Conservation (phyloP, 2,329 filamentous ascomycete genomes). For the Alternaria consortialis region DNA sequence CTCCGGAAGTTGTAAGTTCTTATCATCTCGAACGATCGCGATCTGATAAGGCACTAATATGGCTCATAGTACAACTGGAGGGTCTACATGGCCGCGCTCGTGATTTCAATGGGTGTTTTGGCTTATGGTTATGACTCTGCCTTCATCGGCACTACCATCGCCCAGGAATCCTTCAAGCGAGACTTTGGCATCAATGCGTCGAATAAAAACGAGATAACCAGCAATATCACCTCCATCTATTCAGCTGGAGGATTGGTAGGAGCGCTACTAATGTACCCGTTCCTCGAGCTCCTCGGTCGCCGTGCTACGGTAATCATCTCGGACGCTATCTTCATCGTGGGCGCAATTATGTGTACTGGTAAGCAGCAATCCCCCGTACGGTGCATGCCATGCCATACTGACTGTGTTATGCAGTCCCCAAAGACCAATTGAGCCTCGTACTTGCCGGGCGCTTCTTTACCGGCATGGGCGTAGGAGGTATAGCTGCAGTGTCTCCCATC, state of each 20-base stretch:
- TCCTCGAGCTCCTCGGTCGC: slow-evolving; percentile 58
- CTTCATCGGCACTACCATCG: slow-evolving; percentile 65
- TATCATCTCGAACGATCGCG: not conserved
- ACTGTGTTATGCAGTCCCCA: slow-evolving; percentile 27
- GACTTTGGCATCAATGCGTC: slow-evolving; percentile 52
- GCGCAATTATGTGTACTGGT: slow-evolving; percentile 50
- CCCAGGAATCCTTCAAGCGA: slow-evolving; percentile 58
- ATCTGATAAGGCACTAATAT: slow-evolving; percentile 12
- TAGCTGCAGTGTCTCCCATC: slow-evolving; percentile 50
- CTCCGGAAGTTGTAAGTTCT: slow-evolving; percentile 57
- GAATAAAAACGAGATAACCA: slow-evolving; percentile 53
- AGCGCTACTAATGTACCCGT: slow-evolving; percentile 58
- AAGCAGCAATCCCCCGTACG: not conserved
- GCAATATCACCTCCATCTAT: slow-evolving; percentile 60
- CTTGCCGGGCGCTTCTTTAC: slow-evolving; percentile 55
- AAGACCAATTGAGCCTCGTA: slow-evolving; percentile 49
- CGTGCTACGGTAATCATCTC: slow-evolving; percentile 61
- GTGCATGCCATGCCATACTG: not conserved
- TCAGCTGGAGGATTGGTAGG: slow-evolving; percentile 64
- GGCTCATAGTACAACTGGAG: slow-evolving; percentile 58
- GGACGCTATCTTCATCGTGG: slow-evolving; percentile 56
- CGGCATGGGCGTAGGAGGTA: slow-evolving; percentile 50
- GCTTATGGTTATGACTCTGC: slow-evolving; percentile 62
- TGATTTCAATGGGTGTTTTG: slow-evolving; percentile 58
- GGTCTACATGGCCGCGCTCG: slow-evolving; percentile 59